These are phyloP conservation scores for Paradendryphiella salina DNA, from an alignment of 2,329 filamentous ascomycete species.

Conservation along the genomic window DNA sequence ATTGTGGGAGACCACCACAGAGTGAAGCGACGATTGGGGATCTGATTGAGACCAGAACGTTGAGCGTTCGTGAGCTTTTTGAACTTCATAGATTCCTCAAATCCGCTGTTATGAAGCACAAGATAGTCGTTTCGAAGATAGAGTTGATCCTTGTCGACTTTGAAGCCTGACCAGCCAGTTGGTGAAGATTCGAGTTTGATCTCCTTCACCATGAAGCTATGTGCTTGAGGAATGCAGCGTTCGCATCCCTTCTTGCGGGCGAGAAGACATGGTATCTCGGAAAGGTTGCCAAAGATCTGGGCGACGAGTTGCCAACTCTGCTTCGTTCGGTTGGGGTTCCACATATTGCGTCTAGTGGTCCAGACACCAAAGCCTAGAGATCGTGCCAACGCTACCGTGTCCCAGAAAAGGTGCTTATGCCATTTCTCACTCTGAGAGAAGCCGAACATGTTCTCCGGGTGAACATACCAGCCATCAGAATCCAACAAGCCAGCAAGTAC, in stretches of 20 bases:
- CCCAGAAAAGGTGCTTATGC: not conserved
- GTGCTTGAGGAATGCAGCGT: not conserved
- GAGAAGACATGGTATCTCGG: not conserved
- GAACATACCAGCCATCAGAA: not conserved
- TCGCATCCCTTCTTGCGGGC: not conserved
- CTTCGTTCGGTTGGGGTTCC: not conserved
- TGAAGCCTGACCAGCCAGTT: slow-evolving; percentile 57
- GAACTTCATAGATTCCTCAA: slow-evolving; percentile 78
- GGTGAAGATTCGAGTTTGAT: slow-evolving; percentile 50
- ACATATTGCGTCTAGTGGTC: not conserved
- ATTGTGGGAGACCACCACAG: slow-evolving; percentile 94
- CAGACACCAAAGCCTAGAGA: not conserved
- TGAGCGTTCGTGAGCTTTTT: slow-evolving; percentile 99
- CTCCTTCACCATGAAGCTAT: slow-evolving; percentile 49
- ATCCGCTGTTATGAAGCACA: slow-evolving; percentile 41
- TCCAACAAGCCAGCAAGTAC: not conserved
- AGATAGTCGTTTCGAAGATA: slow-evolving; percentile 49
- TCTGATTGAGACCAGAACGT: slow-evolving; percentile 94
- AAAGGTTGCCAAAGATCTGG: slow-evolving; percentile 12
- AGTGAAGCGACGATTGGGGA: slow-evolving; percentile 97
- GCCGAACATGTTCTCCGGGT: not conserved
- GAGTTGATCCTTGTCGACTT: slow-evolving; percentile 56
- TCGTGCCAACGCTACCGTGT: not conserved
- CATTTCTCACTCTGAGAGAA: not conserved
- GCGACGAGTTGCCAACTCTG: not conserved